Evolutionary conservation across 1,139 yeast species (phyloP).

Genomic region (Pichia sp.): DNA sequence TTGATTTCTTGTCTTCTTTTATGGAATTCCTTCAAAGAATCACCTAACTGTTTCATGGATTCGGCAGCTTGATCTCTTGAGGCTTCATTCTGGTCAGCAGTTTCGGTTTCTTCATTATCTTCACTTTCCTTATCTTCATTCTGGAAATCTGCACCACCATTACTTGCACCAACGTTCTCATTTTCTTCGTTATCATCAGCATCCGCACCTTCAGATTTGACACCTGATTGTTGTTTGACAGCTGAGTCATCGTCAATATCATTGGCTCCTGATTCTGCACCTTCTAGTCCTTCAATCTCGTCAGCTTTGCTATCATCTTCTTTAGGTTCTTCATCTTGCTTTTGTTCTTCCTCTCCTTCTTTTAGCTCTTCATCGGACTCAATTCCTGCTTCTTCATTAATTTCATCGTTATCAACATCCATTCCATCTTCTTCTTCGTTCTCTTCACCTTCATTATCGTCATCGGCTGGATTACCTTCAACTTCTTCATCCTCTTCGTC

Average conservation of each 20-base stretch:
- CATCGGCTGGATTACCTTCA: constrained; percentile 25
- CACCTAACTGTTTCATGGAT: constrained; percentile 81
- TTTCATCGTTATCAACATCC: constrained; percentile 23
- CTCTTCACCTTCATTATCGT: constrained; percentile 24
- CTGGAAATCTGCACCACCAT: constrained; percentile 46
- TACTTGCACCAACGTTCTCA: constrained; percentile 61
- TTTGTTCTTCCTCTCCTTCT: constrained; percentile 17
- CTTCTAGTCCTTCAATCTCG: constrained; percentile 35
- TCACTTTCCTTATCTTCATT: constrained; percentile 28
- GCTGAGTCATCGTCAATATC: constrained; percentile 58
- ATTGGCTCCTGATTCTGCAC: constrained; percentile 25
- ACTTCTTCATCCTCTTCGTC: constrained; percentile 23
- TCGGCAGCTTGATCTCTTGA: constrained; percentile 72
- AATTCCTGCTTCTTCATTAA: constrained; percentile 14
- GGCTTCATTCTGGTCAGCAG: constrained; percentile 39
- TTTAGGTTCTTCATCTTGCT: constrained; percentile 30
- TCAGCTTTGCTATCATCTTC: constrained; percentile 38
- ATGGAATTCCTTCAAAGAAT: constrained; percentile 83
- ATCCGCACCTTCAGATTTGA: constrained; percentile 72
- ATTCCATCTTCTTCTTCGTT: constrained; percentile 23
- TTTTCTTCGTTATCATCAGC: constrained; percentile 59
- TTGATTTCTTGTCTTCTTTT: constrained; percentile 82
- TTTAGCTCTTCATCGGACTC: constrained; percentile 23
- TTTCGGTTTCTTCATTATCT: constrained; percentile 27
- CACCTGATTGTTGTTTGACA: constrained; percentile 64